These are phyloP conservation scores for Lepidopterella palustris DNA, from an alignment of 495 filamentous ascomycete species.

Conservation along the genomic window DNA sequence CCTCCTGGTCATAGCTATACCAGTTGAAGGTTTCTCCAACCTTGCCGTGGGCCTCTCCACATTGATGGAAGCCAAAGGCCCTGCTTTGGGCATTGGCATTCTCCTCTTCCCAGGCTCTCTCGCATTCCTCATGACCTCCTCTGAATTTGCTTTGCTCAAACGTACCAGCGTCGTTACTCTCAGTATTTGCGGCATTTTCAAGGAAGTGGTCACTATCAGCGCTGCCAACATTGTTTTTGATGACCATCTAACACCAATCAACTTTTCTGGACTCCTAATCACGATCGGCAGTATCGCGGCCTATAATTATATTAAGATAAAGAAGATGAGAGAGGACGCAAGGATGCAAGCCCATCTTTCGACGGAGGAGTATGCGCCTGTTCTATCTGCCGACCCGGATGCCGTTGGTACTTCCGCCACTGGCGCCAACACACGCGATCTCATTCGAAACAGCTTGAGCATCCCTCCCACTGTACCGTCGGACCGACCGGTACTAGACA, in stretches of 20 bases:
- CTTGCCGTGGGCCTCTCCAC: slow-evolving; percentile 56
- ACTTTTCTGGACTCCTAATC: slow-evolving; percentile 77
- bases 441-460: slow-evolving; percentile 29
- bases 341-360: slow-evolving; percentile 28
- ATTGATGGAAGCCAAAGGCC: slow-evolving; percentile 63
- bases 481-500: slow-evolving; percentile 17
- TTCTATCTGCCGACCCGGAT: slow-evolving; percentile 26
- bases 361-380: slow-evolving; percentile 29
- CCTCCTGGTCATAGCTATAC: slow-evolving; percentile 71
- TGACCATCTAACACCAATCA: slow-evolving; percentile 83
- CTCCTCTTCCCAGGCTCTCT: slow-evolving; percentile 85
- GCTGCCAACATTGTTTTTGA: slow-evolving; percentile 84
- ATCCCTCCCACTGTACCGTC: slow-evolving; percentile 9
- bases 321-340: slow-evolving; percentile 75
- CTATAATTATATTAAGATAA: slow-evolving; percentile 94
- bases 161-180: slow-evolving; percentile 94
- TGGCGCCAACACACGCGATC: slow-evolving; percentile 13
- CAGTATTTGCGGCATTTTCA: slow-evolving; percentile 96
- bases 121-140: slow-evolving; percentile 93
- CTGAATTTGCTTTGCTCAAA: slow-evolving; percentile 91
- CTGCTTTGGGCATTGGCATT: slow-evolving; percentile 48
- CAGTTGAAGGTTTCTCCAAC: slow-evolving; percentile 70
- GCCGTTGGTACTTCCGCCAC: neutral
- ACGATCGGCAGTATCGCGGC: slow-evolving; percentile 79
- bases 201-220: slow-evolving; percentile 94